Base-by-base conservation (phyloP, 2,329 filamentous ascomycete species). In the Apiospora malaysiana region DNA sequence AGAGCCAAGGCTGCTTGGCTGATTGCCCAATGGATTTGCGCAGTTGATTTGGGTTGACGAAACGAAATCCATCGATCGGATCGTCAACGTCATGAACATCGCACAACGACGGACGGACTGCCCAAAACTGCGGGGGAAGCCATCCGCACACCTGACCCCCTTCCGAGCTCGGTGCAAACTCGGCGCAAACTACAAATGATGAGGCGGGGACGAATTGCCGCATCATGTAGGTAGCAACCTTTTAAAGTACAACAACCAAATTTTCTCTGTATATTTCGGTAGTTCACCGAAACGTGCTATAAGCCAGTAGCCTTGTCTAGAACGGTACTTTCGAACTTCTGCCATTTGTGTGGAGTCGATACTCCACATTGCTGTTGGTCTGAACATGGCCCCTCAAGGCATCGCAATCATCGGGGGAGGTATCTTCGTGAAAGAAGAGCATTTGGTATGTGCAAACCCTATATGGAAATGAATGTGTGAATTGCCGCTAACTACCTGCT, bases 391-490 rank as follows among this genome's bases (percentile, higher is more conserved):
- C 37, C 67, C 67, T 40, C 66, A 65, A n/a, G 69, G 71, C 42
- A 67, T 72, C 45, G 71, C 71, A 32, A 69, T 72, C 40, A 72
- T 72, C 43, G 71, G 71, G 21, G 69, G 71, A 37, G 71, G 71
- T 69, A 88, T 89, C 76, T 89, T 89, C 74, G 85, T 85, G 68
- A 84, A 83, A 74, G 86, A 88, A 78, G 81, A 87, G 74, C 87
- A 88, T 74, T 79, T 89, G 42, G 83, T 85, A 76, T 70, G 79
- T 67, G n/a, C 4, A 18, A 68, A 49, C 14, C 46, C 63, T 40
- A 23, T 40, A 32, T n/a, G 9, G 9, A 18, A 18, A 45, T n/a
- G 25, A 71, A 25, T 21, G 59, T 47, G 2, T 37, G 37, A 63
- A 68, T 59, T 42, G 65, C 67, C 51, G 66, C 69, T 66, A 68